These are phyloP conservation scores for Sarocladium kiliense DNA, from an alignment of 2,329 filamentous ascomycete species.

Conservation along the genomic window DNA sequence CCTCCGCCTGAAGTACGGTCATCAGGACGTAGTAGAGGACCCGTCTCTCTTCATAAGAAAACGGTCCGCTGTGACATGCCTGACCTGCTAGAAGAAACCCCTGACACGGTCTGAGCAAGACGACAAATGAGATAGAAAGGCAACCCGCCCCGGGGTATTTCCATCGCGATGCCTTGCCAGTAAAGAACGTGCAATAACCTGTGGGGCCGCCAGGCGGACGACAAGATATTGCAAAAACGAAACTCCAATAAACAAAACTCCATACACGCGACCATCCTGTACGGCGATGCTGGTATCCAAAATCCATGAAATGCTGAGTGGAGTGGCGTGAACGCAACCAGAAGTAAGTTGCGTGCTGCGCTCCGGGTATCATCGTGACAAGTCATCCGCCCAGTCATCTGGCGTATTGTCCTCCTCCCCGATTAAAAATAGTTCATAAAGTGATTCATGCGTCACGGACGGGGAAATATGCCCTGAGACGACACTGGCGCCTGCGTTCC, in stretches of 20 bases:
- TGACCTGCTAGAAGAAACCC: no score
- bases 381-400: slow-evolving; percentile 10
- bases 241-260: slow-evolving; percentile 18
- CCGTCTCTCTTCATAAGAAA: no score
- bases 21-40: no score
- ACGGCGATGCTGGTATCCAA: slow-evolving; percentile 15
- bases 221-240: no score
- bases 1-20: no score
- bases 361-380: slow-evolving; percentile 36
- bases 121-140: not conserved
- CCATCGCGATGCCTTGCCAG: not conserved
- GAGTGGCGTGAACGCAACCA: slow-evolving; percentile 24
- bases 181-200: no score
- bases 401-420: slow-evolving; percentile 6
- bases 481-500: no score
- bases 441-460: not conserved
- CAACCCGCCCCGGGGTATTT: not conserved
- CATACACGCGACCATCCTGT: slow-evolving; percentile 23
- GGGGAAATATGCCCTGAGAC: no score
- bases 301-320: slow-evolving; percentile 24
- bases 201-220: no score
- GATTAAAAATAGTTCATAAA: slow-evolving; percentile 14
- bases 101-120: not conserved
- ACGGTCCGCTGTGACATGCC: no score
- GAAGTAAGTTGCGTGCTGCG: slow-evolving; percentile 27